Evolutionary conservation across 2,329 filamentous ascomycete genomes (phyloP), one percentile per base, ranked within the genome.

Genomic region (Fonsecaea multimorphosa): DNA sequence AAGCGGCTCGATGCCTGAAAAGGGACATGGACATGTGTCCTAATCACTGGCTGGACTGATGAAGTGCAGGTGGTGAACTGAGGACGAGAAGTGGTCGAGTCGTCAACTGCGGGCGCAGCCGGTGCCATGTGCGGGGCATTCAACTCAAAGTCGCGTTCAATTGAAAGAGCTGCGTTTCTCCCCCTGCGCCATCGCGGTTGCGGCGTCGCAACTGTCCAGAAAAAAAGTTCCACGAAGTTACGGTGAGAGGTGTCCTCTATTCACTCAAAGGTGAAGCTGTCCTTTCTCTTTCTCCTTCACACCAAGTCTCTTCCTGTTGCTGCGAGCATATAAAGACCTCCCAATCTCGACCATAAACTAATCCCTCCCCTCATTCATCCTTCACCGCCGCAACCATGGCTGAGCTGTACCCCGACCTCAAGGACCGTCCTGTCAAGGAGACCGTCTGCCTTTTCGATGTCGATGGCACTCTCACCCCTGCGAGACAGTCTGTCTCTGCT

Each of bases 381-480:
- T 24, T 49, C 34, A 49, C 49, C 7, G 36, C 38, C 51, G n/a
- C 59, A 61, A 67, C 9, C 19, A 70, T 70, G 68, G 66, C 70
- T 40, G 68, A 65, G 40, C 61, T 84, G 61, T 91, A 89, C 80
- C 90, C 93, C 63, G 87, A 92, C 69, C 87, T 98, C 71, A 86
- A 89, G 77, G 85, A 94, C 74, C 92, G 95, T 72, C 91, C 92
- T 51, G 82, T 97, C 79, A 92, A 93, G 83, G 92, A 95, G 85
- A 98, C 94, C 71, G 91, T 99, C 79, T 89, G 88, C 76, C 89
- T 99, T 70, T 99, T 99, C 80, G 95, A 99, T 80, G 95, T 99
- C 67, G 95, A 99, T 78, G 91, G 87, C 75, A 97, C 95, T 32
- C 87, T 99, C 72, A 95, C 93, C 16, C 90, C 88, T 49, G 89